Conservation (phyloP, 805 yeast species). For the Pichia pseudocactophila region DNA sequence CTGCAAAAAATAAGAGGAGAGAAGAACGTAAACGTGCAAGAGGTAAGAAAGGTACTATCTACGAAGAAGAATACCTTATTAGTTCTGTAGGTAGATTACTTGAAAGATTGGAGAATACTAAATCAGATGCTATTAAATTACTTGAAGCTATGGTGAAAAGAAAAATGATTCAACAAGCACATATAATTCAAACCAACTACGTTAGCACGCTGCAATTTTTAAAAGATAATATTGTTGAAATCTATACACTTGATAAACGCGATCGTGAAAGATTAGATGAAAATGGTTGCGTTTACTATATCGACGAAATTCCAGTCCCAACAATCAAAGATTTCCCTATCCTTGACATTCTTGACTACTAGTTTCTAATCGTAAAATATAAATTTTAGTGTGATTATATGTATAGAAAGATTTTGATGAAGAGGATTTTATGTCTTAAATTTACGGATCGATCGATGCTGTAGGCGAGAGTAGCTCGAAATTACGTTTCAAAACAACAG, state of each 20-base stretch:
- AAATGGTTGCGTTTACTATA: constrained; percentile 70
- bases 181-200: constrained; percentile 64
- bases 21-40: constrained; percentile 94
- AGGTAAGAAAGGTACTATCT: constrained; percentile 95
- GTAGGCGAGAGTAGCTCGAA: too few relatives aligned
- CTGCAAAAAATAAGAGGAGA: constrained; percentile 85
- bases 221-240: constrained; percentile 58
- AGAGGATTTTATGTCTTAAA: too few relatives aligned
- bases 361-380: constrained; percentile 2
- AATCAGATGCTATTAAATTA: constrained; percentile 62
- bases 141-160: constrained; percentile 73
- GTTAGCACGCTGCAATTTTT: constrained; percentile 47
- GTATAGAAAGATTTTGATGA: too few relatives aligned
- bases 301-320: constrained; percentile 73
- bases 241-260: constrained; percentile 70
- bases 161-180: constrained; percentile 67
- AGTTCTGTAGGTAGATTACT: constrained; percentile 80
- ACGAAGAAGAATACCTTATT: constrained; percentile 92
- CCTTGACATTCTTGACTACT: constrained; percentile 51
- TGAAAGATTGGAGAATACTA: constrained; percentile 69
- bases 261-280: constrained; percentile 88
- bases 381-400: too few relatives aligned
- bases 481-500: too few relatives aligned
- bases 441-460: too few relatives aligned
- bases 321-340: constrained; percentile 52